Base-by-base conservation (phyloP, 768 basidiomycete species). In the Calocera cornea region DNA sequence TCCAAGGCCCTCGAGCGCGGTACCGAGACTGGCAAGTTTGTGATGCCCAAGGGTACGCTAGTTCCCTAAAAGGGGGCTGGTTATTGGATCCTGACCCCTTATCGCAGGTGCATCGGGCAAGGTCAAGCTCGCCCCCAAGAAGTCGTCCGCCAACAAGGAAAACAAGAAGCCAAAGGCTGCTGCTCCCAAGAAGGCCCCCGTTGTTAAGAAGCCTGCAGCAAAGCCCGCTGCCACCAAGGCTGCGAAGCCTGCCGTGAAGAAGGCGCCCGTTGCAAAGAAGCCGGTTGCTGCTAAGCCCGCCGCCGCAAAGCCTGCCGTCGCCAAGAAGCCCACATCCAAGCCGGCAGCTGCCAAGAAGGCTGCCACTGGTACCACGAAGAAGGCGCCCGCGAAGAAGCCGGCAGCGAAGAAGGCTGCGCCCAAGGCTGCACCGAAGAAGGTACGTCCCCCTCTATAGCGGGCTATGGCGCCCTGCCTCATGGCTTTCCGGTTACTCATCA, bases 1-100 rank as follows among this genome's bases (percentile, higher is more conserved):
- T 83, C 87, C 68, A 86, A 82, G 71, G 92, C 94, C 66, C 87
- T 98, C 74, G 79, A 83, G 65, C 79, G 82, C n/a, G 93, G 95
- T 66, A 85, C 83, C 38, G 89, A 93, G 74, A 91, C 89, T 76
- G 86, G 86, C 66, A 79, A 87, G 70, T 95, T 98, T 76, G 79
- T 85, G 31, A 82, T 95, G 40, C 95, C 94, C 72, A 95, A 95
- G 82, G 95, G 94, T 69, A 87, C 74, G 72, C 70, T 70, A 24
- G 24, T 66, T 64, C 29, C 29, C 33, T 2, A 8, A 16, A 27
- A 33, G 27, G 54, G 14, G 54, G 54, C 54, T 60, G 54, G 54
- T 41, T 27, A 41, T 29, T 33, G 67, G 65, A 24, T 33, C 67
- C 16, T 65, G 22, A 44, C 34, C 8, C 27, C 33, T 34, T 38